Evolutionary conservation across 805 yeast genomes (phyloP).

Genomic region (Pichia deserticola): DNA sequence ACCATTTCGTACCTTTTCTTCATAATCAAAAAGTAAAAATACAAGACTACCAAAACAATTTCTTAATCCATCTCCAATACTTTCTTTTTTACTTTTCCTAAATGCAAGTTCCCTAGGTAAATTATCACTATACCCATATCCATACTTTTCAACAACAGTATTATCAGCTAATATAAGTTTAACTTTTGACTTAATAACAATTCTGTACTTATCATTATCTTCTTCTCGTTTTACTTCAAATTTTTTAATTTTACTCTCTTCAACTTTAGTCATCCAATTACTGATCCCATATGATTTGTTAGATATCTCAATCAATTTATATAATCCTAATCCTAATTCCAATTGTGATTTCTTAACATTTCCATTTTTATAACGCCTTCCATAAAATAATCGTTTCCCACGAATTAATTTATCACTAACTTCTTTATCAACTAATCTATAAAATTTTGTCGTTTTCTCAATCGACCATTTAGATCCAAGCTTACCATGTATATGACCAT

Average conservation of each 20-base stretch:
- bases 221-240: not conserved
- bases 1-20: conserved; percentile 18
- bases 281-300: conserved; percentile 44
- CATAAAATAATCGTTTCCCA: conserved; percentile 6
- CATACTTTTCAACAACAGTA: conserved; percentile 31
- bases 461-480: conserved; percentile 26
- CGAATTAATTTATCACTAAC: not conserved
- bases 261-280: conserved; percentile 36
- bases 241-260: not conserved
- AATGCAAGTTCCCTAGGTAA: conserved; percentile 29
- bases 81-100: conserved; percentile 39
- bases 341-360: not conserved
- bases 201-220: not conserved
- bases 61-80: conserved; percentile 39
- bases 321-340: conserved; percentile 13
- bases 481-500: conserved; percentile 12
- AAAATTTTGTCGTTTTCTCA: conserved; percentile 14
- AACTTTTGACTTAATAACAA: conserved; percentile 20
- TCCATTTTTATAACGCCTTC: conserved; percentile 12
- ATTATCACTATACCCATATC: conserved; percentile 32
- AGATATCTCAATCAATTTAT: conserved; percentile 29
- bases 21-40: conserved; percentile 23
- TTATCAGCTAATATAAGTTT: conserved; percentile 38
- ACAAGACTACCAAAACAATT: conserved; percentile 34
- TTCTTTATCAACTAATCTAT: conserved; percentile 1